phyloP scores from a whole-genome alignment of 2,329 filamentous ascomycete species.

The Ceratocystis harringtonii region DNA sequence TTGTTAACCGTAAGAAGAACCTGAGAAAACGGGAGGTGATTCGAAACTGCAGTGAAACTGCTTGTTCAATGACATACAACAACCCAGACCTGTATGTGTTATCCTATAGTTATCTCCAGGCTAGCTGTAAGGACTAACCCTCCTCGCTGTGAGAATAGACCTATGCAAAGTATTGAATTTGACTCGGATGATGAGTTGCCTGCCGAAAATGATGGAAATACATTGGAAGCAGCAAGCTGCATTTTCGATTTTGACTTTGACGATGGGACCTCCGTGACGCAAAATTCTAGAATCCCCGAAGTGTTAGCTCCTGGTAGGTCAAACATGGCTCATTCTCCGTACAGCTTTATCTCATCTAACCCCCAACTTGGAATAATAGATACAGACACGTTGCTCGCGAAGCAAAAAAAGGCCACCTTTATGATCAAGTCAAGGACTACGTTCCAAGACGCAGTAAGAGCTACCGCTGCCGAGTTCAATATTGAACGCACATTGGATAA shows the following conservation, averaged over 20 bases:
- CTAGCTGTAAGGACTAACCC: neutral
- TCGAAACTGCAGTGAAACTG: neutral
- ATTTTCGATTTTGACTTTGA: constrained; percentile 15
- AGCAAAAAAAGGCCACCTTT: neutral
- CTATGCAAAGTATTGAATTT: constrained; percentile 4
- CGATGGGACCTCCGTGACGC: neutral
- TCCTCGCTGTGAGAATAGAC: neutral
- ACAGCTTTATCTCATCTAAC: neutral
- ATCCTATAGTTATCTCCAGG: neutral
- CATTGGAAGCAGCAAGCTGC: neutral
- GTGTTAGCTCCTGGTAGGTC: neutral
- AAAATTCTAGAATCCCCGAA: neutral
- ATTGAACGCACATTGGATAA: no score
- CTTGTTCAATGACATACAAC: neutral
- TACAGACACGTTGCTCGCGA: neutral
- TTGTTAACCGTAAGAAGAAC: neutral
- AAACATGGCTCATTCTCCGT: neutral
- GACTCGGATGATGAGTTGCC: neutral
- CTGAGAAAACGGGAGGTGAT: neutral
- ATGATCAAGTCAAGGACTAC: neutral
- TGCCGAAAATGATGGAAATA: neutral
- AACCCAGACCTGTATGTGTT: constrained; percentile 1
- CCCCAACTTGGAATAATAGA: neutral
- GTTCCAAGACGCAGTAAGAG: neutral
- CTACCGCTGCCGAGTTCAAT: constrained; percentile 1